Conservation (phyloP, 805 yeast species). For the Kodamaea sagamina region DNA sequence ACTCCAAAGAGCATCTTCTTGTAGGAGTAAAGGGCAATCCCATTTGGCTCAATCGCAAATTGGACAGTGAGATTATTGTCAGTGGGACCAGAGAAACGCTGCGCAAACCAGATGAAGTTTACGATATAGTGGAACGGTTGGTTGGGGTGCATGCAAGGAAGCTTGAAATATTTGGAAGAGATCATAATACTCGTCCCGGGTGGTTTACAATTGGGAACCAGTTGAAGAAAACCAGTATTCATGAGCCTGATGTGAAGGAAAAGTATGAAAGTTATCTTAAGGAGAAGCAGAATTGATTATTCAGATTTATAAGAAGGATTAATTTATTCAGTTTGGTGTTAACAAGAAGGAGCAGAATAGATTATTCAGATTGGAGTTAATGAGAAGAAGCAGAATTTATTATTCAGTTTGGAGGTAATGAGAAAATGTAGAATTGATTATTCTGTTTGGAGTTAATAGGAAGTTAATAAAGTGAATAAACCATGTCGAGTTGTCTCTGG, state of each 20-base stretch:
- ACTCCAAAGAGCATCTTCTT: conserved; percentile 86
- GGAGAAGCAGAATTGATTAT: background rate
- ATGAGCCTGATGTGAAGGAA: conserved; percentile 56
- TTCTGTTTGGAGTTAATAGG: too few species aligned
- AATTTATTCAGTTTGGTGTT: too few species aligned
- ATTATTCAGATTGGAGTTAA: too few species aligned
- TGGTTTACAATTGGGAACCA: conserved; percentile 89
- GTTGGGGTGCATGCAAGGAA: conserved; percentile 79
- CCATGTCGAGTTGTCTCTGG: too few species aligned
- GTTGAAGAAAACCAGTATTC: conserved; percentile 56
- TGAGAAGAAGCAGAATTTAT: too few species aligned
- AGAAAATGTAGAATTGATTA: too few species aligned
- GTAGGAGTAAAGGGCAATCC: conserved; percentile 86
- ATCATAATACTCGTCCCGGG: conserved; percentile 82
- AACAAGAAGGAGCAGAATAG: too few species aligned
- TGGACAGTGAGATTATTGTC: conserved; percentile 78
- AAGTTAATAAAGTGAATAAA: too few species aligned
- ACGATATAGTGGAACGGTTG: conserved; percentile 80
- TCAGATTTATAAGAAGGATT: too few species aligned
- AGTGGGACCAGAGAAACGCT: conserved; percentile 86
- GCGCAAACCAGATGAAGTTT: conserved; percentile 87
- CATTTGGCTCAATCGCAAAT: conserved; percentile 60
- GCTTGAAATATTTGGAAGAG: conserved; percentile 86
- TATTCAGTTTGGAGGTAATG: too few species aligned
- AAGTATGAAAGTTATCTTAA: conserved; percentile 30